Conservation (phyloP, 805 yeast species). For the Komagataella mondaviorum region DNA sequence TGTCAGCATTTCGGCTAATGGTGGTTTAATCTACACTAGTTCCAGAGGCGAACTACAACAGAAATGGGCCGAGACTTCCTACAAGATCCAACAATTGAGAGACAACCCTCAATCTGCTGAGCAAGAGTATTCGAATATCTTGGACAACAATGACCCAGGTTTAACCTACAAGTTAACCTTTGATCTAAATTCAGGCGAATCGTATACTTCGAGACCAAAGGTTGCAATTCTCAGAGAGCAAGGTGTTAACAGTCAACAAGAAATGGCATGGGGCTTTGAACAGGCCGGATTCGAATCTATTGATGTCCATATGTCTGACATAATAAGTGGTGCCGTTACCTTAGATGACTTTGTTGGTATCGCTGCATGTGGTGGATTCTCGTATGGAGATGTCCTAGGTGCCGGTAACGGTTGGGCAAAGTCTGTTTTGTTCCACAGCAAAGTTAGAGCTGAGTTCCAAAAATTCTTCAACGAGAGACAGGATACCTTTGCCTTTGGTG, state of each 20-base stretch:
- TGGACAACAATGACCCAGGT: slow-evolving; percentile 85
- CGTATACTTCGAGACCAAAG: slow-evolving; percentile 43
- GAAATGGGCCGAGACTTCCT: slow-evolving; percentile 80
- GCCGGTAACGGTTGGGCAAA: slow-evolving; percentile 99
- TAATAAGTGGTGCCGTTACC: slow-evolving; percentile 56
- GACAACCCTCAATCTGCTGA: slow-evolving; percentile 88
- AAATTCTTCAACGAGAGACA: slow-evolving; percentile 74
- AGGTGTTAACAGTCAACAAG: slow-evolving; percentile 96
- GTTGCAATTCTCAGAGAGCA: slow-evolving; percentile 97
- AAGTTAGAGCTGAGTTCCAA: slow-evolving; percentile 62
- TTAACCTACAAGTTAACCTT: slow-evolving; percentile 68
- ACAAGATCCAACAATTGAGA: slow-evolving; percentile 79
- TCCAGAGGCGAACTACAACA: slow-evolving; percentile 66
- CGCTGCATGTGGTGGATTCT: slow-evolving; percentile 98
- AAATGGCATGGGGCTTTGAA: slow-evolving; percentile 95
- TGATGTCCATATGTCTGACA: slow-evolving; percentile 95
- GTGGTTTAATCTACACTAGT: slow-evolving; percentile 28
- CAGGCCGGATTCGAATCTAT: slow-evolving; percentile 90
- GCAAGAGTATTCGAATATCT: slow-evolving; percentile 66
- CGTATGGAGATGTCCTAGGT: slow-evolving; percentile 96
- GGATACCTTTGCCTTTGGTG: slow-evolving; percentile 95
- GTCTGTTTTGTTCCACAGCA: slow-evolving; percentile 76
- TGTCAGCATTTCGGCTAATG: slow-evolving; percentile 34
- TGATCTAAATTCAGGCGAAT: slow-evolving; percentile 30
- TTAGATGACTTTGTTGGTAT: slow-evolving; percentile 78